Evolutionary conservation across 805 yeast species (phyloP).

Genomic region (Lachancea cidri): DNA sequence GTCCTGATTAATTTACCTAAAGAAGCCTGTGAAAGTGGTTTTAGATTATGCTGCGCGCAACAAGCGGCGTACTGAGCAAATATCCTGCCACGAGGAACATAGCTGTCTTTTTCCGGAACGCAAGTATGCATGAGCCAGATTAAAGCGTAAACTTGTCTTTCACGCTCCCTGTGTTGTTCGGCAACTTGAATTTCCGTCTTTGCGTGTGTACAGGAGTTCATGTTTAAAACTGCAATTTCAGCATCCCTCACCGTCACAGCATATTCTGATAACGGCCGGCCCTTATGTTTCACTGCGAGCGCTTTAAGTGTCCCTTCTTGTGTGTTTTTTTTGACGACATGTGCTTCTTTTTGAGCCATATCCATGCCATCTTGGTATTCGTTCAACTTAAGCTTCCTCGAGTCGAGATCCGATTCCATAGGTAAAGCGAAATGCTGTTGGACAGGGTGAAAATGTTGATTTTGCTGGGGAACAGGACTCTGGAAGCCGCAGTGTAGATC

Average conservation of each 20-base stretch:
- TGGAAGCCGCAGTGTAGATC: slow-evolving; percentile 7
- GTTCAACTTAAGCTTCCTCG: slow-evolving; percentile 2
- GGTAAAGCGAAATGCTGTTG: slow-evolving; percentile 3
- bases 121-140: slow-evolving; percentile 72
- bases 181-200: slow-evolving; percentile 27
- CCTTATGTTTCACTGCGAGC: slow-evolving; percentile 27
- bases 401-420: not conserved
- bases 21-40: slow-evolving; percentile 68
- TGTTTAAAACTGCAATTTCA: slow-evolving; percentile 33
- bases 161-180: slow-evolving; percentile 46
- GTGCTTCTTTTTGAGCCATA: slow-evolving; percentile 4
- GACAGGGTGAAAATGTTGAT: slow-evolving; percentile 2
- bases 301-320: slow-evolving; percentile 30
- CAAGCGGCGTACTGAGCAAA: slow-evolving; percentile 59
- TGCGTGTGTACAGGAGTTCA: slow-evolving; percentile 27
- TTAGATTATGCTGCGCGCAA: slow-evolving; percentile 50
- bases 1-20: slow-evolving; percentile 70
- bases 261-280: slow-evolving; percentile 39
- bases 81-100: slow-evolving; percentile 61
- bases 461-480: slow-evolving; percentile 3
- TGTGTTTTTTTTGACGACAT: slow-evolving; percentile 10
- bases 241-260: slow-evolving; percentile 42
- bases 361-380: slow-evolving; percentile 8
- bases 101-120: slow-evolving; percentile 43
- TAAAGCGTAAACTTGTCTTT: slow-evolving; percentile 75